Percentiles rank a stretch among this genome's conserved stretches.
Evolutionary conservation across 164 flowering plant genomes (phyloP).

Genomic region (Tetracentron sinense): DNA sequence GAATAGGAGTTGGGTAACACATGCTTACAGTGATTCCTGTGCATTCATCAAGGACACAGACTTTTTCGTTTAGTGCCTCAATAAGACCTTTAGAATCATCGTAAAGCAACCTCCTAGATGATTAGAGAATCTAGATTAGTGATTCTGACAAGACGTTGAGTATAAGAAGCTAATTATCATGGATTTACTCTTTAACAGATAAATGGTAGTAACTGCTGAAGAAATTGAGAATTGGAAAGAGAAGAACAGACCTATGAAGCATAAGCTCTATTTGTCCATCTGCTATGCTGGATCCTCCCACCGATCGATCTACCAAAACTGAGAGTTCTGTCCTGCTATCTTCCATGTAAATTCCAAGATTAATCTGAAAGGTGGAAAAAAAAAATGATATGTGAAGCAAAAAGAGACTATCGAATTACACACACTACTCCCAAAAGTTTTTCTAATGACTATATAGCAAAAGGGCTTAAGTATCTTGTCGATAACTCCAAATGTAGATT

Average conservation of each 20-base stretch:
- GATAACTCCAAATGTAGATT: too few species aligned
- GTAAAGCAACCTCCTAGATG: slow-evolving; percentile 66
- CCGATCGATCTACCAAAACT: slow-evolving; percentile 83
- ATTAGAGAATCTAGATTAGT: slow-evolving; percentile 2
- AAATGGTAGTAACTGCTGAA: neutral
- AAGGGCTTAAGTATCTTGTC: neutral
- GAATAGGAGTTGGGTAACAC: neutral
- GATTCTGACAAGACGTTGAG: neutral
- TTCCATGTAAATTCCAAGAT: slow-evolving; percentile 79
- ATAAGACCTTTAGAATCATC: slow-evolving; percentile 96
- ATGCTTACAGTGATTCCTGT: slow-evolving; percentile 73
- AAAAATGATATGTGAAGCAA: neutral
- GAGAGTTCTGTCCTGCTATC: slow-evolving; percentile 67
- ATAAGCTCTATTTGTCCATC: slow-evolving; percentile 93
- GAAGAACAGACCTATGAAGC: slow-evolving; percentile 74
- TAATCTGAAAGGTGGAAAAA: slow-evolving; percentile 56
- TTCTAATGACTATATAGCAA: neutral
- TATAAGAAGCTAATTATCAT: neutral
- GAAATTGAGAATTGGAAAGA: neutral
- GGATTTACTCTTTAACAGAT: too few species aligned
- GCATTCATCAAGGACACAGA: slow-evolving; percentile 58
- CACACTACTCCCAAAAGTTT: too few species aligned
- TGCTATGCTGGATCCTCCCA: slow-evolving; percentile 82
- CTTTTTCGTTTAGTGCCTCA: slow-evolving; percentile 76
- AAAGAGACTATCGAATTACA: slow-evolving; percentile 1